Conservation (phyloP, 1,139 yeast genomes). For the Magnusiomyces clavatus region DNA sequence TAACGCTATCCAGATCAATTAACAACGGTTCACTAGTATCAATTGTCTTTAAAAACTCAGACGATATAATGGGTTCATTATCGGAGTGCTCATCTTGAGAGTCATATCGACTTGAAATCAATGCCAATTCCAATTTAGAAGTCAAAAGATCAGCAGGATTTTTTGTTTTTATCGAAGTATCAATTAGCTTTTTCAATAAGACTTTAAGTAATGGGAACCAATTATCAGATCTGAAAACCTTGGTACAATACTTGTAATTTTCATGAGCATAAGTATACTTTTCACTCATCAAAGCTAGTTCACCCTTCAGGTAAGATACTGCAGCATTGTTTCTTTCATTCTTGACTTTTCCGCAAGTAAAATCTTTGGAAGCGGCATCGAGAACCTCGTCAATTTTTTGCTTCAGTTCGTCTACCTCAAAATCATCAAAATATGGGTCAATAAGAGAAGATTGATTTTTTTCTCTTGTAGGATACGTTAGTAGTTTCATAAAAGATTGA, state of each 20-base stretch:
- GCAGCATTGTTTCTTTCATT: slow-evolving; percentile 34
- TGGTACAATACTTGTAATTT: slow-evolving; percentile 22
- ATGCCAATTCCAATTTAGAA: too few species aligned
- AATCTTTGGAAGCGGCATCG: slow-evolving; percentile 22
- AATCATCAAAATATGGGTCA: slow-evolving; percentile 18
- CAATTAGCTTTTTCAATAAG: slow-evolving; percentile 13
- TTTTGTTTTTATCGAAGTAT: too few species aligned
- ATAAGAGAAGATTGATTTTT: slow-evolving; percentile 17
- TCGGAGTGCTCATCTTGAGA: slow-evolving; percentile 5
- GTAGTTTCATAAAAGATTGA: slow-evolving; percentile 19
- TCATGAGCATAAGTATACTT: slow-evolving; percentile 37
- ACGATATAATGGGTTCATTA: too few species aligned
- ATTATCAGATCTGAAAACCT: slow-evolving; percentile 22
- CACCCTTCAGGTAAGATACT: slow-evolving; percentile 30
- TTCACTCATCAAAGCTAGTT: slow-evolving; percentile 23
- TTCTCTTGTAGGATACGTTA: slow-evolving; percentile 6
- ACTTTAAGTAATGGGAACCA: slow-evolving; percentile 21
- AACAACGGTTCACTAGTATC: too few species aligned
- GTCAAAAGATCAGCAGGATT: too few species aligned
- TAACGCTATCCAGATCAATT: too few species aligned
- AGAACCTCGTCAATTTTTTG: slow-evolving; percentile 21
- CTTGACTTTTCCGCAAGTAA: slow-evolving; percentile 24
- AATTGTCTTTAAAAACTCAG: too few species aligned
- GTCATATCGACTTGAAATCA: too few species aligned
- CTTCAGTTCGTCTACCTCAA: slow-evolving; percentile 22